Base-by-base conservation (phyloP, 2,329 filamentous ascomycete species). In the Xylariaceae sp. region DNA sequence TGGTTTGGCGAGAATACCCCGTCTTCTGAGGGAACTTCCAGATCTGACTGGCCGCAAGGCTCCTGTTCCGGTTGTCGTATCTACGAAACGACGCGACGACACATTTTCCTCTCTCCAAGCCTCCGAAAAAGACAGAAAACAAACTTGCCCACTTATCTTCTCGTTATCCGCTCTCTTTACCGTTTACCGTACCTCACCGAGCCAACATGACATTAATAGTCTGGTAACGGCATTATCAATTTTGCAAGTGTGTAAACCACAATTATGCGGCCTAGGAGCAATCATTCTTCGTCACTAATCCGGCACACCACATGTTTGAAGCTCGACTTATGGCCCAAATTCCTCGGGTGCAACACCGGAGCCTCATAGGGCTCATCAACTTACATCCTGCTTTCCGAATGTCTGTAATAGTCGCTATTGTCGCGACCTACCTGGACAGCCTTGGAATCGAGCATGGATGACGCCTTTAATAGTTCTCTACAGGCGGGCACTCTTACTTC, bases 31-130 rank as follows among this genome's bases (percentile, higher is more conserved):
- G 75, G 72, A 69, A 68, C 62, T 72, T 73, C 73, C 79, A 83
- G 80, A 83, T 80, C 75, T 81, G 75, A 76, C 75, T 79, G 80
- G 79, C 80, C 79, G 79, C 80, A 75, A 84, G 79, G 80, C 80
- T 80, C 62, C 62, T 66, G 65, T 73, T 70, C 74, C 71, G 71
- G 56, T 49, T 53, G 73, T 72, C 71, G 73, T 68, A 65, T 66
- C 68, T 68, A 72, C 66, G 71, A 74, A 69, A 76, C 68, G 73
- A 74, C 66, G 68, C 73, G 66, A 74, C 67, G 73, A 74, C 66
- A 58, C 60, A 46, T 61, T 61, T 62, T 62, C 56, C 62, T 54
- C 55, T 61, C 62, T 63, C 60, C 54, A 61, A n/a, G 53, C 49
- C 43, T 40, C 50, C 31, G 30, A 55, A 60, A 62, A 57, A 49